Evolutionary conservation across 352 stramenopile genomes (phyloP), one percentile per base, ranked within the genome.

Genomic region (Pythium aristosporum): DNA sequence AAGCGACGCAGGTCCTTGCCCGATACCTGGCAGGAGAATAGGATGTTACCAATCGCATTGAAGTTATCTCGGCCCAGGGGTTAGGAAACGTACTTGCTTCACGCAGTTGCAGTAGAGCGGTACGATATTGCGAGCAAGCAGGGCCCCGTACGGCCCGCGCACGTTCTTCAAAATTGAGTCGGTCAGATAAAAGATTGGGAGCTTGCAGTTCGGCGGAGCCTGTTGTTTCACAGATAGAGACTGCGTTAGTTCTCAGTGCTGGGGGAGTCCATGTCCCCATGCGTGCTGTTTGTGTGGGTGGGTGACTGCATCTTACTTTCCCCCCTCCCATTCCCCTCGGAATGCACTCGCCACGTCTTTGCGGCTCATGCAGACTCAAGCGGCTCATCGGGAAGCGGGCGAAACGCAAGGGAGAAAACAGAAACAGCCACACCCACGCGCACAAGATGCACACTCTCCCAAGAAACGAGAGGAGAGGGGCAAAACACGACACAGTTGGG

Each of bases 91-190:
- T 74, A 94, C 85, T 75, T 91, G 79, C 28, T 79, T 77, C 46
- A 94, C 83, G 61, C 85, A 94, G 63, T 94, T 93, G 71, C 84
- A 89, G 67, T 93, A 96, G 18, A 96, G 73, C 51, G 82, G 82
- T 12, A 91, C 81, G 39, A 96, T 90, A 49, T 85, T 86, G 32
- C 72, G 68, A 3, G 75, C 71, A 25, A 96, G 87, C 0, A 96
- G 77, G 32, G 72, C 23, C 10, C 82, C 41, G 68, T 96, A 96
- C 50, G 82, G 79, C 0, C 85, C 87, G 13, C 79, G 68, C 9
- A 96, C 81, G 57, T 96, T 96, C 77, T 94, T 96, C 37, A 96
- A 73, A 61, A 96, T 96, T 13, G 88, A 96, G 66, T 96, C 88
- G 11, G 87, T 96, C 21, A 96, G 68, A 69, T 96, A 96, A 63